Percentiles rank a stretch among this genome's conserved stretches.
Conservation (phyloP, 257 asterid species). For the Ligustrum vulgare region DNA sequence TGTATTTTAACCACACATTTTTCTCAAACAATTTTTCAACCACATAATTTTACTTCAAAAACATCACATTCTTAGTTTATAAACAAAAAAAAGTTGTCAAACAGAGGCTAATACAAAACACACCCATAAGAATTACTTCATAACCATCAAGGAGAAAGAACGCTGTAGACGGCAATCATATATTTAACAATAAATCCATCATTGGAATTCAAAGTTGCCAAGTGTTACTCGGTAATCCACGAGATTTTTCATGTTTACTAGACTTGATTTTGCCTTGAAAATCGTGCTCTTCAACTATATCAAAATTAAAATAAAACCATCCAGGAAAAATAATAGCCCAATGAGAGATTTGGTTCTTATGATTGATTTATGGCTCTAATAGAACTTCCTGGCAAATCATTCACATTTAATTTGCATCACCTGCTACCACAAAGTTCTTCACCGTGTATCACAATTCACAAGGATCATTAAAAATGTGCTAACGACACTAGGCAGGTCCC, state of each 20-base stretch:
- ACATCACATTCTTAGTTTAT: no score
- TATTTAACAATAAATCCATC: slow-evolving; percentile 6
- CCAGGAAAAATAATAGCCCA: no score
- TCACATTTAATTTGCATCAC: neutral
- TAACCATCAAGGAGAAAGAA: slow-evolving; percentile 7
- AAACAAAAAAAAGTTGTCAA: no score
- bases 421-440: neutral
- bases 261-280: neutral
- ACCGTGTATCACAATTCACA: neutral
- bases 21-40: no score
- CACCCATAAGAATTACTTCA: neutral
- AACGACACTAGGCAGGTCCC: neutral
- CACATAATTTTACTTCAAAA: no score
- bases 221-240: neutral
- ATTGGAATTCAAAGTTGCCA: neutral
- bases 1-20: no score
- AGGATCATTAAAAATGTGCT: neutral
- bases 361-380: neutral
- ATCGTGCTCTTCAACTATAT: no score
- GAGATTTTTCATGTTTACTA: neutral
- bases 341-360: no score
- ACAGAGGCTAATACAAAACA: neutral
- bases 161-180: neutral
- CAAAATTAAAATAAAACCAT: no score
- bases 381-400: neutral